These are phyloP conservation scores for Penicillium tannophilum DNA, from an alignment of 495 filamentous ascomycete species.

Conservation along the genomic window DNA sequence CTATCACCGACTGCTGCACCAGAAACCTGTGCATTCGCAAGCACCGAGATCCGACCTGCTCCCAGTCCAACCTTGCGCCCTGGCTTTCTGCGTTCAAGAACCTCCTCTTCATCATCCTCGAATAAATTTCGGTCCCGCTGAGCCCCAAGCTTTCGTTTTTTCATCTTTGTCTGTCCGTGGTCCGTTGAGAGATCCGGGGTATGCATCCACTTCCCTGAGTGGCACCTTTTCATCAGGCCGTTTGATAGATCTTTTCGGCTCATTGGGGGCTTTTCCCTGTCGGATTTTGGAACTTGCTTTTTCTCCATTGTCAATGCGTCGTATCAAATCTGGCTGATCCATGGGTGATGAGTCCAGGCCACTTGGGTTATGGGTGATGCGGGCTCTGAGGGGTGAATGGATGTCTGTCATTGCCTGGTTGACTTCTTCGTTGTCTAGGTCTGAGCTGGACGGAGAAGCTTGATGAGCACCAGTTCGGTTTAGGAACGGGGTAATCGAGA, in stretches of 20 bases:
- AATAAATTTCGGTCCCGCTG: constrained; percentile 67
- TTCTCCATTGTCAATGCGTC: neutral
- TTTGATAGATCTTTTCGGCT: constrained; percentile 10
- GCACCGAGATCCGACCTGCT: constrained; percentile 19
- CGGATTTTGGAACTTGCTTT: constrained; percentile 13
- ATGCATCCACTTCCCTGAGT: constrained; percentile 9
- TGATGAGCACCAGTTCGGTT: constrained; percentile 67
- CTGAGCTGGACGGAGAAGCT: constrained; percentile 44
- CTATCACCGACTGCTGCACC: constrained; percentile 16
- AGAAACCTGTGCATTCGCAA: constrained; percentile 25
- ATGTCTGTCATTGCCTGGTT: constrained; percentile 9
- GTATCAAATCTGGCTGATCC: neutral
- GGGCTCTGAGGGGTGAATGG: constrained; percentile 4
- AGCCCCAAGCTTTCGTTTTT: constrained; percentile 73
- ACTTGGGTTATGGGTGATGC: constrained; percentile 7
- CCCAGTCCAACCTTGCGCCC: constrained; percentile 34
- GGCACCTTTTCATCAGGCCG: constrained; percentile 8
- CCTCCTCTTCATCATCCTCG: constrained; percentile 64
- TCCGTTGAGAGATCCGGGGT: constrained; percentile 7
- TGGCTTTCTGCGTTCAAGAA: constrained; percentile 32
- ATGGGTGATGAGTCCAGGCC: neutral
- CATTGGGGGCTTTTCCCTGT: constrained; percentile 7
- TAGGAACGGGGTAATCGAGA: constrained; percentile 90
- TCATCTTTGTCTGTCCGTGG: constrained; percentile 60
- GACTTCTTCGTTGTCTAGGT: constrained; percentile 34